Conservation (phyloP, 164 flowering plant genomes). For the Saururus chinensis region DNA sequence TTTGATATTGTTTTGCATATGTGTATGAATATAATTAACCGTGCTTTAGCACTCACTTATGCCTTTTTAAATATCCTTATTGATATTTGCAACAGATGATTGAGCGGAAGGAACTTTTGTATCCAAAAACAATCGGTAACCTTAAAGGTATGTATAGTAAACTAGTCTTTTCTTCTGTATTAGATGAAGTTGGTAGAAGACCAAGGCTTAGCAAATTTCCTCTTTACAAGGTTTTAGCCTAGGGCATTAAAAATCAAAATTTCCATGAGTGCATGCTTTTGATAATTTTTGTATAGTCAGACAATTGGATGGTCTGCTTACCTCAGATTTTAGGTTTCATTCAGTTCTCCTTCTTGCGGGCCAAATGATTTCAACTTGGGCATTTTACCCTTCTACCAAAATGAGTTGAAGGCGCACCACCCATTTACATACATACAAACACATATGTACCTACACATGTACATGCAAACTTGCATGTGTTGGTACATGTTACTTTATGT, state of each 20-base stretch:
- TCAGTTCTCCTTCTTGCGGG: neutral
- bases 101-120: constrained; percentile 23
- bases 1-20: neutral
- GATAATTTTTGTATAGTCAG: too few relatives aligned
- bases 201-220: too few relatives aligned
- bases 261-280: neutral
- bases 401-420: too few relatives aligned
- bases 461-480: too few relatives aligned
- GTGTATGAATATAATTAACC: neutral
- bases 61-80: neutral
- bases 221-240: too few relatives aligned
- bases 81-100: constrained; percentile 47
- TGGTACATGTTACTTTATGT: too few relatives aligned
- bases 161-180: too few relatives aligned
- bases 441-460: too few relatives aligned
- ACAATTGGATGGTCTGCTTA: neutral
- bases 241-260: too few relatives aligned
- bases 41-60: neutral
- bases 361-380: neutral
- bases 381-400: too few relatives aligned
- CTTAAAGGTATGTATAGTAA: constrained; percentile 51
- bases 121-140: constrained; percentile 48
- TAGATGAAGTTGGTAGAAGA: too few relatives aligned
- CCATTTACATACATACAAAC: too few relatives aligned
- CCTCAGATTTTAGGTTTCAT: neutral